Conservation (phyloP, 2,329 filamentous ascomycete species). For the Nemania sp. region DNA sequence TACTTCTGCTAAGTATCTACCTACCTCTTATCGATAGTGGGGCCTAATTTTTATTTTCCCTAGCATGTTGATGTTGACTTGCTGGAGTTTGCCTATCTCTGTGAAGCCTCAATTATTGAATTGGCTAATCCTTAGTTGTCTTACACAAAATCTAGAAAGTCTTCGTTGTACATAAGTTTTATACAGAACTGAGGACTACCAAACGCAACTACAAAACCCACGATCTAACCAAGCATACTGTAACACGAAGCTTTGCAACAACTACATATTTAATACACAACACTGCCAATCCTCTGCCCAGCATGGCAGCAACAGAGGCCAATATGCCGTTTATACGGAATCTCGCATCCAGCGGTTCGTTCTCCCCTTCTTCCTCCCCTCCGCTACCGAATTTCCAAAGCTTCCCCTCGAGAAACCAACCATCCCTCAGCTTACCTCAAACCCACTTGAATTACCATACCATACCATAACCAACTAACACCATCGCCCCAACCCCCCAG, state of each 20-base stretch:
- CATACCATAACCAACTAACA: not conserved
- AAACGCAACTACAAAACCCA: not conserved
- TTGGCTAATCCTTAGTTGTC: not conserved
- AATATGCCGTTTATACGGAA: constrained; percentile 83
- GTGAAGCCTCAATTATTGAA: constrained; percentile 18
- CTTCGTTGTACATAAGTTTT: not conserved
- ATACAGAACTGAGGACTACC: not conserved
- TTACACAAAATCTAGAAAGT: not conserved
- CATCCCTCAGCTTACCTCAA: too few species aligned
- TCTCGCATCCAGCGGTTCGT: constrained; percentile 83
- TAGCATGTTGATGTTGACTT: not conserved
- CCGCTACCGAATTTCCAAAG: too few species aligned
- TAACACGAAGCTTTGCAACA: constrained; percentile 2
- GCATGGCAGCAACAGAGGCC: constrained; percentile 57
- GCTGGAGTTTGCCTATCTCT: not conserved
- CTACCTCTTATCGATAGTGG: constrained; percentile 37
- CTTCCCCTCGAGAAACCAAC: not conserved
- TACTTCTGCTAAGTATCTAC: not conserved
- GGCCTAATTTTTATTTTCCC: constrained; percentile 34
- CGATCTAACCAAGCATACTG: not conserved
- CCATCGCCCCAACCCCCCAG: constrained; percentile 57
- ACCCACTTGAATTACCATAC: not conserved
- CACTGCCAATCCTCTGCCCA: constrained; percentile 44
- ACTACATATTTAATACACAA: not conserved
- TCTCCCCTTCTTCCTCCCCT: constrained; percentile 16